Evolutionary conservation across 2,329 filamentous ascomycete species (phyloP), one percentile per base, ranked within the genome.

Genomic region (Calonectria leucothoes): DNA sequence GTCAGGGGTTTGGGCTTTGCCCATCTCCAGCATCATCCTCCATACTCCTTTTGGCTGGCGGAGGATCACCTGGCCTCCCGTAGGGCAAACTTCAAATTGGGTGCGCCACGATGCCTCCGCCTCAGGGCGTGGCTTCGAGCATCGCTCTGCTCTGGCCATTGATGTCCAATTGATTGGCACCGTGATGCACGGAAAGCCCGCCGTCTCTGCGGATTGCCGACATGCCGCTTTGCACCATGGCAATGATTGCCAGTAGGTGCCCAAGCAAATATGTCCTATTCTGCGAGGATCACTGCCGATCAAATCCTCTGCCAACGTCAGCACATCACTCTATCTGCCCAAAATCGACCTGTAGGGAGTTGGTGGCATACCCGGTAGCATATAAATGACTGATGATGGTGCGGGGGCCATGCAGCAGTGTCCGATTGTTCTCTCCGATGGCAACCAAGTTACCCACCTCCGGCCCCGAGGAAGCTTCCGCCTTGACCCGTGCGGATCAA

Each of bases 11-110:
- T 37, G 48, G 48, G 48, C 31, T 37, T 39, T 51, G 51, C 33
- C 17, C 23, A 14, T 49, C 14, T 25, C 66, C 31, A 20, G 17
- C 69, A 70, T 66, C 49, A 59, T 66, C 15, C 61, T 70, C 33
- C 29, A 59, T 66, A 20, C 61, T 70, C 33, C 29, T 70, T 57
- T 70, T 45, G 49, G 61, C 61, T 27, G 48, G 59, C 15, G 51
- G 33, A 48, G 29, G 37, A 37, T n/a, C 33, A 33, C 59, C 59
- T 35, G 25, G 35, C 27, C 48, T 52, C 23, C 37, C 37, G 48
- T n/a, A 51, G 68, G 39, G 20, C 29, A 37, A 45, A n/a, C 27
- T 66, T 45, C 52, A 59, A 35, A 20, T 33, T 52, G 42, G 55
- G 12, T 17, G 31, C 42, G 67, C 55, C 5, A 35, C 55, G 31